A percentile compares a stretch with the other conserved stretches of the same genome.
These are phyloP conservation scores for Sporobolus alterniflorus DNA, from an alignment of 202 grass and related monocot species.

Conservation along the genomic window DNA sequence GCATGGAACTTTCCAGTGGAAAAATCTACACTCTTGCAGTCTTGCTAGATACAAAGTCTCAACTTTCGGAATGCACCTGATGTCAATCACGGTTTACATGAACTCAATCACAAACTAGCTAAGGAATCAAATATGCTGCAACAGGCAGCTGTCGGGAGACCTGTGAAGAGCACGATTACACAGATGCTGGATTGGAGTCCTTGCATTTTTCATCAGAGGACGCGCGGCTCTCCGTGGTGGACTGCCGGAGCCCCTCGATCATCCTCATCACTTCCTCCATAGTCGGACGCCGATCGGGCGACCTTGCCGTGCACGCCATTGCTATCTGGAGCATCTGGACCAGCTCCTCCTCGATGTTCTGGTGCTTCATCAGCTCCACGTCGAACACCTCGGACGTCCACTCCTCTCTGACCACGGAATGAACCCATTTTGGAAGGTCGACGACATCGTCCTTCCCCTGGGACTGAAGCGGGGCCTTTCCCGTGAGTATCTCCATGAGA, in stretches of 20 bases:
- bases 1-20: background rate
- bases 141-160: background rate
- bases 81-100: constrained; percentile 26
- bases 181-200: constrained; percentile 48
- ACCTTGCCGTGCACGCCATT: constrained; percentile 67
- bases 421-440: constrained; percentile 89
- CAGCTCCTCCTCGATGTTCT: constrained; percentile 86
- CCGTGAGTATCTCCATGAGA: constrained; percentile 92
- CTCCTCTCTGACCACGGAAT: constrained; percentile 94
- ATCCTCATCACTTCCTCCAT: constrained; percentile 91
- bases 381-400: constrained; percentile 99
- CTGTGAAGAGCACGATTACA: constrained; percentile 6
- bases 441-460: constrained; percentile 84
- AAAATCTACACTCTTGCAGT: constrained; percentile 4
- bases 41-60: background rate
- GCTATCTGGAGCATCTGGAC: constrained; percentile 95
- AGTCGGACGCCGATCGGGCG: constrained; percentile 65
- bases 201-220: constrained; percentile 60
- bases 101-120: constrained; percentile 44
- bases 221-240: constrained; percentile 57
- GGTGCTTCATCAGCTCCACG: constrained; percentile 63
- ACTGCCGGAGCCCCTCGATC: constrained; percentile 79
- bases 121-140: constrained; percentile 35
- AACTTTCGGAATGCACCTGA: background rate
- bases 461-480: constrained; percentile 75